Evolutionary conservation across 2,329 filamentous ascomycete species (phyloP), one percentile per base, ranked within the genome.

Genomic region (Cyanodermella asteris): DNA sequence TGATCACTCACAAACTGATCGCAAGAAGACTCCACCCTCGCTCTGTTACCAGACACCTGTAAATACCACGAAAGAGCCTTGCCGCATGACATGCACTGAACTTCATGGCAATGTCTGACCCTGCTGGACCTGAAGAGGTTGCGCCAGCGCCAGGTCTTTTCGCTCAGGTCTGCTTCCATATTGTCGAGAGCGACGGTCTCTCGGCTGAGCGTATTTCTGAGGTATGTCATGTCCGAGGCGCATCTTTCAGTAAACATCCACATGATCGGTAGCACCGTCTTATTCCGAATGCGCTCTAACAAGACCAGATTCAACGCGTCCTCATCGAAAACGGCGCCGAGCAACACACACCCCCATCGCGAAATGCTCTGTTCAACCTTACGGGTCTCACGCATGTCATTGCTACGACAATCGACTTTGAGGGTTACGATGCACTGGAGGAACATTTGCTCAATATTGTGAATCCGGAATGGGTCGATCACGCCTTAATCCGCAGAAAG

Each of bases 351-450:
- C 11, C 40, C 59, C 16, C 35, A 46, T 18, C 35, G 29, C 19
- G 22, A 31, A 17, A n/a, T n/a, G n/a, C n/a, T 18, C 24, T 30
- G 12, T 37, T 51, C 10, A 33, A 44, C 17, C 30, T 62, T 8
- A 39, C 47, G 21, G 46, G 58, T 26, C 53, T 68, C 31, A 70
- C 62, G 5, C 70, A 76, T 43, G 63, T 78, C 31, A 55, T 78
- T 34, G 63, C 82, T 28, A 67, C 71, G 30, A 84, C 75, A 1
- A 75, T 80, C 47, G 81, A 97, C 45, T 97, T 97, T 38, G 71
- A 77, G n/a, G 69, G 84, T 39, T 94, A 87, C 44, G 57, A 65
- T 31, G 61, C 66, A 32, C 71, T 78, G 2, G 61, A 73, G 34
- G 73, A 78, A 23, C 56, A 66, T 34, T 73, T 91, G 60, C 72